Conservation (phyloP, 179 eudicot genomes). For the Corrigiola litoralis region DNA sequence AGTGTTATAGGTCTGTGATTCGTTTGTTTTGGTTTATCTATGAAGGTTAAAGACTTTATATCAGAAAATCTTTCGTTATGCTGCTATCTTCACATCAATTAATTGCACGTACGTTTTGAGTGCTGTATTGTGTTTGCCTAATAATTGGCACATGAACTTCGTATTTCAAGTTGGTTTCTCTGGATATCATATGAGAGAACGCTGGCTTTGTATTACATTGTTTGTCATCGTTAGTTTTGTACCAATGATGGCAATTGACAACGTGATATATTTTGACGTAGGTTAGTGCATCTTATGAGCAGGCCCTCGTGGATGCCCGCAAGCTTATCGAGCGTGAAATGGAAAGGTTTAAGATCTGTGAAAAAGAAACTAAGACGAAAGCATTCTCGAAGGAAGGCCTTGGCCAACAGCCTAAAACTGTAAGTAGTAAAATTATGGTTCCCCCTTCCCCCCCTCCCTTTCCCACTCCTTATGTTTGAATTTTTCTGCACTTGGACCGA, state of each 20-base stretch:
- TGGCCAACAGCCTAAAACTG: conserved; percentile 98
- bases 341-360: conserved; percentile 98
- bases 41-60: neutral
- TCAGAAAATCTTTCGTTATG: neutral
- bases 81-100: neutral
- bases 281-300: conserved; percentile 99
- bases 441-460: too few relatives aligned
- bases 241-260: conserved; percentile 18
- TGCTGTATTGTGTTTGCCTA: neutral
- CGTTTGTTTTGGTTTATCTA: neutral
- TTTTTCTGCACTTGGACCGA: neutral
- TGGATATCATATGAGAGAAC: neutral
- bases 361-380: conserved; percentile 97
- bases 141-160: neutral
- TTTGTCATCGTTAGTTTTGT: neutral
- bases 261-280: conserved; percentile 66
- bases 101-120: neutral
- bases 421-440: conserved; percentile 28
- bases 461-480: neutral
- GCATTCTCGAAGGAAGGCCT: conserved; percentile 99
- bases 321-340: conserved; percentile 93
- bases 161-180: neutral
- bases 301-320: conserved; percentile 95
- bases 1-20: neutral
- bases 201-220: neutral